Percentiles rank a stretch among this genome's conserved stretches.
phyloP scores from a whole-genome alignment of 2,329 filamentous ascomycete species.

The Balansia obtecta region DNA sequence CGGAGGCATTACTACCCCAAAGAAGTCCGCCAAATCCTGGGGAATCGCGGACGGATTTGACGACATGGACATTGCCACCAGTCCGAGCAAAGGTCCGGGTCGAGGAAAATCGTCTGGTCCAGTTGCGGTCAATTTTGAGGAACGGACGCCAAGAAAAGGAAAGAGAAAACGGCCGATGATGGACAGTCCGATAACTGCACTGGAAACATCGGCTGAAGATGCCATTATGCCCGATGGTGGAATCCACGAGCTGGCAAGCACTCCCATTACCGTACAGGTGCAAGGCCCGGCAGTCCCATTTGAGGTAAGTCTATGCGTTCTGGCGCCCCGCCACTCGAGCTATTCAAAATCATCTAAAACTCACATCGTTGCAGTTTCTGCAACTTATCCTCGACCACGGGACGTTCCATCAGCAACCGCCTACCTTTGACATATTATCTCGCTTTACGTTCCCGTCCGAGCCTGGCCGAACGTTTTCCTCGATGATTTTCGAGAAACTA shows the following conservation, averaged over 20 bases:
- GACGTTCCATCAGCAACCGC: constrained; percentile 38
- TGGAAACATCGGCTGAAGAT: constrained; percentile 40
- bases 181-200: constrained; percentile 53
- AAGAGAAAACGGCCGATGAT: constrained; percentile 57
- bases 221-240: constrained; percentile 22
- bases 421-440: constrained; percentile 56
- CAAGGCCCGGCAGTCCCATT: constrained; percentile 23
- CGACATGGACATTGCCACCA: constrained; percentile 44
- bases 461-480: constrained; percentile 43
- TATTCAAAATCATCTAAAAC: neutral
- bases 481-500: constrained; percentile 56
- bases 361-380: constrained; percentile 32
- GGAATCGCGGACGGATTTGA: constrained; percentile 67
- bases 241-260: constrained; percentile 6
- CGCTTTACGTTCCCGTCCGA: constrained; percentile 53
- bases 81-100: constrained; percentile 38
- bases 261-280: constrained; percentile 11
- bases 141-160: constrained; percentile 50
- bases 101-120: constrained; percentile 27
- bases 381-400: constrained; percentile 54
- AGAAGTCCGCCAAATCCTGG: constrained; percentile 41
- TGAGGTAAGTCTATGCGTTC: constrained; percentile 26
- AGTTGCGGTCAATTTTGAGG: constrained; percentile 31
- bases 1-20: constrained; percentile 40
- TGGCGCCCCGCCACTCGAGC: neutral